phyloP scores from a whole-genome alignment of 1,284 basidiomycete genomes.

The Cryptococcus sp. region DNA sequence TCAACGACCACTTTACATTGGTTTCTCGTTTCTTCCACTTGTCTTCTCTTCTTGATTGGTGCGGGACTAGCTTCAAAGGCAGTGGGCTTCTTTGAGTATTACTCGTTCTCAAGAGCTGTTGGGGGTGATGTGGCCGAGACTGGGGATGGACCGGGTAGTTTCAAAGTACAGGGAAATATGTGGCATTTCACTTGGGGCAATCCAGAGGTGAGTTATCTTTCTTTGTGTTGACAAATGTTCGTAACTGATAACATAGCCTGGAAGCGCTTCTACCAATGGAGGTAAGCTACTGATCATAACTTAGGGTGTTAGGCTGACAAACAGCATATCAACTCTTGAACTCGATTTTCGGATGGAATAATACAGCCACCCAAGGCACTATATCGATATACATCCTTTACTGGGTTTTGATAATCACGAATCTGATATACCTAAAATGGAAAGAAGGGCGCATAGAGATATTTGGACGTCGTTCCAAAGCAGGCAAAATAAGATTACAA shows the following conservation, averaged over 20 bases:
- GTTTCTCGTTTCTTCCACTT: conserved; percentile 78
- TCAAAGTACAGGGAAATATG: conserved; percentile 67
- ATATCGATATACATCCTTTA: conserved; percentile 64
- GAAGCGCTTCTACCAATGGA: background rate
- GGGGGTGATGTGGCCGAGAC: conserved; percentile 68
- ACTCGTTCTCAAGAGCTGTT: conserved; percentile 62
- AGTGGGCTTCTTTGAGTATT: conserved; percentile 61
- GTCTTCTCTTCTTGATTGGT: conserved; percentile 78
- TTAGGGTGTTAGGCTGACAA: background rate
- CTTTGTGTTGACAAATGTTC: background rate
- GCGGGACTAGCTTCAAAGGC: conserved; percentile 76
- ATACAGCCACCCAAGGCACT: conserved; percentile 55
- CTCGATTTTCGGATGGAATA: conserved; percentile 41
- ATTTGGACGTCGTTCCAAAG: conserved; percentile 21
- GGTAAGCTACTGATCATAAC: background rate
- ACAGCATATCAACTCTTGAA: background rate
- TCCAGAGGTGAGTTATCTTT: conserved; percentile 53
- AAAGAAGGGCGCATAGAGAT: conserved; percentile 44
- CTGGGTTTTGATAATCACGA: conserved; percentile 63
- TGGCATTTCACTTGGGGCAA: conserved; percentile 81
- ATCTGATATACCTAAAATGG: conserved; percentile 63
- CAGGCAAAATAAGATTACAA: background rate
- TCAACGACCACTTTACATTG: conserved; percentile 54
- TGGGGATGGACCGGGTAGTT: conserved; percentile 77
- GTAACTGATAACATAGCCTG: background rate